Conservation (phyloP, 139 green algal species). For the Picochlorum sp. region DNA sequence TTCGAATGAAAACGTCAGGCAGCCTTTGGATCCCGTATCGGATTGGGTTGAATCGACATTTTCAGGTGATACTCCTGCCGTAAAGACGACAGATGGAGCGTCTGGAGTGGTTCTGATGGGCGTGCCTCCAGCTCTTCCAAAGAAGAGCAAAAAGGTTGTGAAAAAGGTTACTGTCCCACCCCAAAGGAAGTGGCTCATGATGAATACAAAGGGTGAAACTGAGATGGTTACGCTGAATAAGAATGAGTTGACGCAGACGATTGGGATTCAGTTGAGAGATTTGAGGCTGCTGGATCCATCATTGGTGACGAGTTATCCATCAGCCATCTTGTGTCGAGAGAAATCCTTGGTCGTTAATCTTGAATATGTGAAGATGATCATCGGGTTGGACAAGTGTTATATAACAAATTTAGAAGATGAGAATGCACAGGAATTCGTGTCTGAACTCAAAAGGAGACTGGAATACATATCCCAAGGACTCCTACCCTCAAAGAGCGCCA, state of each 20-base stretch:
- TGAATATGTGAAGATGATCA: slow-evolving; percentile 37
- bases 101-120: not conserved
- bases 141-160: not conserved
- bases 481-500: slow-evolving; percentile 10
- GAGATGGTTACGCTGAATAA: slow-evolving; percentile 19
- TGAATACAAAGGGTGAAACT: slow-evolving; percentile 2
- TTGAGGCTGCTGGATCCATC: slow-evolving; percentile 29
- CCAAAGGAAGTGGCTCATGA: slow-evolving; percentile 19
- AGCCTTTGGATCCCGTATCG: not conserved
- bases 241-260: slow-evolving; percentile 11
- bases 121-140: not conserved
- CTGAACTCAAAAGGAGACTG: slow-evolving; percentile 27
- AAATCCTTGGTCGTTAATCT: slow-evolving; percentile 33
- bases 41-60: slow-evolving; percentile 16
- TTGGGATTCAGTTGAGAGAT: slow-evolving; percentile 32
- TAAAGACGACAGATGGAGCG: not conserved
- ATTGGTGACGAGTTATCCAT: slow-evolving; percentile 37
- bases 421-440: slow-evolving; percentile 19
- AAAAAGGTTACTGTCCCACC: slow-evolving; percentile 2
- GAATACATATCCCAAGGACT: not conserved
- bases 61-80: not conserved
- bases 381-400: slow-evolving; percentile 25
- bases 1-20: not conserved
- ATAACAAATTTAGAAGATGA: slow-evolving; percentile 31
- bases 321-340: slow-evolving; percentile 36